Percentiles rank a stretch among this genome's conserved stretches.
Evolutionary conservation across 108 stramenopile species (phyloP).

Genomic region (Fistulifera solaris): DNA sequence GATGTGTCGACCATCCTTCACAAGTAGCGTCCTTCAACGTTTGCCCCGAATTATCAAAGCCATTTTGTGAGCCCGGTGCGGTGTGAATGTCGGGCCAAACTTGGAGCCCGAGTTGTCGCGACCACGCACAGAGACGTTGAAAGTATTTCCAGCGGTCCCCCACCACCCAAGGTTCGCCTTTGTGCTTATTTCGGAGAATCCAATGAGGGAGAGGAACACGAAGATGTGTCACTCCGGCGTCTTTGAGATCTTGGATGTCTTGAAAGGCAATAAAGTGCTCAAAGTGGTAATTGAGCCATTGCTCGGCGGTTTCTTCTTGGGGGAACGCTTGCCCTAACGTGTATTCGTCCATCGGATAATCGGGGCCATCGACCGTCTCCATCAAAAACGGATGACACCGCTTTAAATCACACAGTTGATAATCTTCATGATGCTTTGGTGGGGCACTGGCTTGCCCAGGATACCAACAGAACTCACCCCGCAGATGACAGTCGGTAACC

Average conservation of each 20-base stretch:
- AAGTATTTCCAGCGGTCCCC: constrained; percentile 55
- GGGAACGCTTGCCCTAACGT: constrained; percentile 26
- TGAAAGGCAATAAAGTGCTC: constrained; percentile 52
- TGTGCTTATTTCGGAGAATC: constrained; percentile 29
- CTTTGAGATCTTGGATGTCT: constrained; percentile 31
- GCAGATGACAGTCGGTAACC: constrained; percentile 28
- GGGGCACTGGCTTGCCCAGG: constrained; percentile 39
- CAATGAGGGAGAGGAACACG: constrained; percentile 65
- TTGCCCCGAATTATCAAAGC: constrained; percentile 59
- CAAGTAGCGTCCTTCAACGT: constrained; percentile 24
- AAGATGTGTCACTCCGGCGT: constrained; percentile 51
- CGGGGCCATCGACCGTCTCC: constrained; percentile 8
- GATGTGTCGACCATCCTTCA: constrained; percentile 24
- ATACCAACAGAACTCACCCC: constrained; percentile 36
- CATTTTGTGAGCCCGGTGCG: constrained; percentile 67
- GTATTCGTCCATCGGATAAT: constrained; percentile 53
- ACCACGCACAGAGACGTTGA: constrained; percentile 40
- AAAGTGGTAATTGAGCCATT: constrained; percentile 60
- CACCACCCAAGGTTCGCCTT: constrained; percentile 40
- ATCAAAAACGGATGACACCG: constrained; percentile 23
- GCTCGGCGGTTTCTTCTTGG: constrained; percentile 16
- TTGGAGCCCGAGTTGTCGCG: constrained; percentile 31
- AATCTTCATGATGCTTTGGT: constrained; percentile 3
- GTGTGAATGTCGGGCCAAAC: constrained; percentile 69
- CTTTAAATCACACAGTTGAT: constrained; percentile 18